Base-by-base conservation (phyloP, 2,329 filamentous ascomycete genomes). In the Drechslerella dactyloides region DNA sequence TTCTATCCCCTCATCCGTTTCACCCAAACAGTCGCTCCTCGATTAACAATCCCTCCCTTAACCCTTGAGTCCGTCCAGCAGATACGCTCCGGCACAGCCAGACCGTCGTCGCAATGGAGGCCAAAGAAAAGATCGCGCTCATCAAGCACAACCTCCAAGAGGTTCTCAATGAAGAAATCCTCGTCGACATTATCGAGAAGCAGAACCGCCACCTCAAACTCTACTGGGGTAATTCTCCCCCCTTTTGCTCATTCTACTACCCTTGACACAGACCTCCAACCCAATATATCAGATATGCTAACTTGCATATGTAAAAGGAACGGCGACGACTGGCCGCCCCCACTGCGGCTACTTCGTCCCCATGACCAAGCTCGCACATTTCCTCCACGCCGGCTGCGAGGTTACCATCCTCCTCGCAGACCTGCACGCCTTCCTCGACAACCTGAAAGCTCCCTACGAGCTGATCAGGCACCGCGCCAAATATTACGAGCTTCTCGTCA, bases 281-380 rank as follows among this genome's bases (percentile, higher is more conserved):
- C n/a, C 33, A 58, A 52, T 54, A n/a, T 15, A 17, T 24, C 27
- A 52, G n/a, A 13, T 23, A 24, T 17, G 23, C 21, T 42, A 56
- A 58, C 35, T 15, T 1, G 7, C 8, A 23, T 15, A 19, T 6
- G n/a, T 21, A 19, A 10, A 58, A 86, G 86, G 89, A 46, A 93
- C 89, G 42, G 90, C 90, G 17, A 91, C 91, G 15, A 96, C 91
- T 0, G 91, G 91, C n/a, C 85, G 88, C 70, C 92, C 92, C 61
- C 93, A 97, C 80, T 90, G 87, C 79, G 93, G 91, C 76, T 96
- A 96, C 84, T 90, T 96, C 74, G 89, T 94, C 8, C 89, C 92
- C 4, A 89, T 90, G 76, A 86, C 96, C 78, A 97, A 97, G 81
- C 89, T 97, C 74, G 92, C 91, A 42, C 89, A 97, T 79, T 87